phyloP scores from a whole-genome alignment of 345 rosid species.

The Raphanus sativus region DNA sequence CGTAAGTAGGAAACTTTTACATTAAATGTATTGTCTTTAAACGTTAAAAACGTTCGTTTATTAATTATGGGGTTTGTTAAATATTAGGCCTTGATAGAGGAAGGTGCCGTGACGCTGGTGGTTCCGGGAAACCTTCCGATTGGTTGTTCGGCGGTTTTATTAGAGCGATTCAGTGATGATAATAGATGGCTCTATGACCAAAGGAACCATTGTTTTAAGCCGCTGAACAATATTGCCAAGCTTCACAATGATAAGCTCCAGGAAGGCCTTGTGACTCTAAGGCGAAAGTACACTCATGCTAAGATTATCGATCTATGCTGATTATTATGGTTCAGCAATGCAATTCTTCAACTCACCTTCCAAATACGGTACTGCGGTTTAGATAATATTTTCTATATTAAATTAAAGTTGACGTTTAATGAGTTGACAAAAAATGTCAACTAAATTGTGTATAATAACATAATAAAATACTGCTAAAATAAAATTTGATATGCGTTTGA shows the following conservation, averaged over 20 bases:
- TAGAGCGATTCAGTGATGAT: background rate
- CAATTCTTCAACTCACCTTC: constrained; percentile 4
- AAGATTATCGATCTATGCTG: constrained; percentile 3
- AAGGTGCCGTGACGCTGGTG: constrained; percentile 9
- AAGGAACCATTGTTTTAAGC: background rate
- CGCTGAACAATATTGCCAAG: constrained; percentile 1
- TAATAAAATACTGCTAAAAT: background rate
- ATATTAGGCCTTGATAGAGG: constrained; percentile 6
- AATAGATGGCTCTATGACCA: background rate
- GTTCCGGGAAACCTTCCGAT: constrained; percentile 7
- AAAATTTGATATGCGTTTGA: background rate
- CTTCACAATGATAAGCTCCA: constrained; percentile 5
- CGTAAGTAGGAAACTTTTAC: background rate
- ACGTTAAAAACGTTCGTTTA: background rate
- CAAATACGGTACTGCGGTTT: background rate
- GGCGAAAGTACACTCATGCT: background rate
- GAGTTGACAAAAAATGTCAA: background rate
- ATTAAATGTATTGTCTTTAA: background rate
- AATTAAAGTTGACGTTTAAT: background rate
- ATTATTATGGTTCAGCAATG: constrained; percentile 14
- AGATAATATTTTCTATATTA: background rate
- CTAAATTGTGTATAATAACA: background rate
- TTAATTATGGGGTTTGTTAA: background rate
- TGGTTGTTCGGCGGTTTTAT: background rate
- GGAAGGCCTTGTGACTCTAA: background rate